Evolutionary conservation across 2,329 filamentous ascomycete species (phyloP), one percentile per base, ranked within the genome.

Genomic region (Fusarium sp.): DNA sequence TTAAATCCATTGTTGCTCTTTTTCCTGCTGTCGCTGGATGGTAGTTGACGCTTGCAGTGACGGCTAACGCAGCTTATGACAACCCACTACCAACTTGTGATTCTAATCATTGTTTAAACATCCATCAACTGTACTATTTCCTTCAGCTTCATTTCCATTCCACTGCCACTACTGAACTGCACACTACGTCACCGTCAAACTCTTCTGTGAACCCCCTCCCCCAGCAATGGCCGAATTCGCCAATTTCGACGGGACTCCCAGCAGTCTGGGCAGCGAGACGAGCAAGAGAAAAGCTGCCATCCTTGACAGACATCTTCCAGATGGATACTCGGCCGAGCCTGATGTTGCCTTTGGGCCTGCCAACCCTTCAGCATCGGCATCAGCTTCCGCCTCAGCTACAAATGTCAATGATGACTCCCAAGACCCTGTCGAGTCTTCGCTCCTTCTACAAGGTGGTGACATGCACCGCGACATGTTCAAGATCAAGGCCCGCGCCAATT

Each of bases 391-490:
- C 25, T 67, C 74, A 19, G 62, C 65, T 16, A 50, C 69, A 37
- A 67, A 57, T 26, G 42, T 61, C 45, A 67, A 67, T 13, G 63
- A 65, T 13, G 54, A 60, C 53, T 56, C 69, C 37, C 70, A 72
- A 25, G 78, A 79, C 45, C 87, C 69, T n/a, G 65, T 79, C 34
- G 79, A 81, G 58, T 93, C 91, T 3, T 94, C 92, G 0, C 81
- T 94, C 55, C 88, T 84, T 62, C 83, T 94, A 5, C 91, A 91
- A 75, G 92, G 92, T 53, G 92, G 92, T 42, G 92, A 94, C 74
- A 90, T 94, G 23, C 91, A 94, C 76, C 89, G 92, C 34, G 90
- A 93, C 73, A 86, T 94, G 34, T 94, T 92, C 84, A 91, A 88
- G 76, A 89, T 93, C 72, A 88, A 90, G 65, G 88, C 89, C 18